Base-by-base conservation (phyloP, 192 early-diverging fungal species). In the Coemansia furcata region DNA sequence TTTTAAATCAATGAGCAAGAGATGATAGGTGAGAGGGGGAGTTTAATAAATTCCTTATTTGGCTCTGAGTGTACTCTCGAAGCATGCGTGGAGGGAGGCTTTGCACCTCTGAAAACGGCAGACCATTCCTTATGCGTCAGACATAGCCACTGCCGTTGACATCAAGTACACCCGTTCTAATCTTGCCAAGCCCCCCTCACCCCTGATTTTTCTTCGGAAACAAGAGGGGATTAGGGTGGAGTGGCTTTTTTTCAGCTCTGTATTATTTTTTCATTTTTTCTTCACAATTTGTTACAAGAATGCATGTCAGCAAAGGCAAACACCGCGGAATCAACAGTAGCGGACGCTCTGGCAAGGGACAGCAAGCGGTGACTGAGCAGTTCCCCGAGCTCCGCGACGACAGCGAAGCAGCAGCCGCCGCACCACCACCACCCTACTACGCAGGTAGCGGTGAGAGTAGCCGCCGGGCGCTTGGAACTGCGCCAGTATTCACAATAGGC, bases 341-440 rank as follows among this genome's bases (percentile, higher is more conserved):
- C 55, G 17, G 17, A 3, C 55, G 55, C 33, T 19, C 29, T 0
- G 7, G 0, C 46, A 50, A 40, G 29, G 37, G 52, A 14, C 35
- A 15, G 9, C 4, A 23, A 21, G 23, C 38, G 54, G 40, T 39
- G 38, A 23, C 42, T 63, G 72, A 70, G 57, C 37, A 73, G 66
- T 80, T 80, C 14, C 77, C 77, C 7, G 63, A 65, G 26, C 66
- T 80, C 19, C 60, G 33, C 23, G 59, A 68, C 17, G 30, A 40
- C 29, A 55, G 14, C 23, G 55, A 58, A 26, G 23, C 23, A 26
- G 23, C 23, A 26, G 23, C 23, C 23, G 23, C 23, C 23, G 23
- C 23, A 26, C 23, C 23, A 33, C 55, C 32, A 3, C 55, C 55
- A 17, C 55, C 55, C 1, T 58, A 32, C 4, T 19, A 36, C 33